Evolutionary conservation across 441 rosid species (phyloP).

Genomic region (Manihot esculenta): DNA sequence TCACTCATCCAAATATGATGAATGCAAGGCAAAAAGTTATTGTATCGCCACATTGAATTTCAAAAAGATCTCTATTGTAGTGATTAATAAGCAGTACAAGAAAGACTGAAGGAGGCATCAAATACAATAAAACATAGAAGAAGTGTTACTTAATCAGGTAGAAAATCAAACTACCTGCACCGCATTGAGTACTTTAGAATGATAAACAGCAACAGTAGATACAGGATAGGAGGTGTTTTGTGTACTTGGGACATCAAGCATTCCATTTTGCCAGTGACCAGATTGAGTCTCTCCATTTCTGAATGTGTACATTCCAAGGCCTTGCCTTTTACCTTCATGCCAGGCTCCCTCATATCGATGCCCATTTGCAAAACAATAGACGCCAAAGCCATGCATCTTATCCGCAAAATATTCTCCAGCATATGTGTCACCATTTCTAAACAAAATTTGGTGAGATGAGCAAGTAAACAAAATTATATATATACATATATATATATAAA

Average conservation of each 20-base stretch:
- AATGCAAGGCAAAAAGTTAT: neutral
- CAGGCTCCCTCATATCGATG: conserved; percentile 74
- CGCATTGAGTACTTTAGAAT: conserved; percentile 78
- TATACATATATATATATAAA: neutral
- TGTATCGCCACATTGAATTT: neutral
- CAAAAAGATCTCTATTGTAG: neutral
- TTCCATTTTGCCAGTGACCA: conserved; percentile 92
- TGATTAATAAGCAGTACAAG: neutral
- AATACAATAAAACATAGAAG: neutral
- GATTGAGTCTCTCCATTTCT: conserved; percentile 86
- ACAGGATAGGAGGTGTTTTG: conserved; percentile 50
- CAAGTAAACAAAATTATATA: neutral
- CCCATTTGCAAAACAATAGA: conserved; percentile 66
- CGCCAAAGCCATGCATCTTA: conserved; percentile 80
- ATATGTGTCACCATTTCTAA: conserved; percentile 81
- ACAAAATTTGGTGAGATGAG: conserved; percentile 2
- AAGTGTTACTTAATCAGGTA: neutral
- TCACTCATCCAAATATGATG: neutral
- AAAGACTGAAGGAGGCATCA: neutral
- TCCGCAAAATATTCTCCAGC: conserved; percentile 86
- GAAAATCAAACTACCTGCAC: conserved; percentile 55
- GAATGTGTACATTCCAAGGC: conserved; percentile 88
- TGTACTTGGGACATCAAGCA: conserved; percentile 73
- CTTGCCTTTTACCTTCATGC: conserved; percentile 91
- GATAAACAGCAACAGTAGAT: conserved; percentile 72